Evolutionary conservation across 2,329 filamentous ascomycete genomes (phyloP).

Genomic region (Neonectria faginata): DNA sequence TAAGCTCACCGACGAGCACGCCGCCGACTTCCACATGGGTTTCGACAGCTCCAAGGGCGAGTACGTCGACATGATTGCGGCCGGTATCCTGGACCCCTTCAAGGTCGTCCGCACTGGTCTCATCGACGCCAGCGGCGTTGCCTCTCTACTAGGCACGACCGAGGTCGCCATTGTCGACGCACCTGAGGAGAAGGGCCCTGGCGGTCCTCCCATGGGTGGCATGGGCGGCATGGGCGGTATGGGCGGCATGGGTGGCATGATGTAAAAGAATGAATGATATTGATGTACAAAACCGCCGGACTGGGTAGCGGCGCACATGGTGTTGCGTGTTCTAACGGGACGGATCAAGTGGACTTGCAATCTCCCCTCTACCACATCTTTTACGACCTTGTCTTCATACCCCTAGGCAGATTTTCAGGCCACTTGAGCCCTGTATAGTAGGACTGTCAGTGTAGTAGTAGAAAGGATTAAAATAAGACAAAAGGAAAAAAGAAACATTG

Average conservation of each 20-base stretch:
- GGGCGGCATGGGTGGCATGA: slow-evolving; percentile 68
- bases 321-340: slow-evolving; percentile 59
- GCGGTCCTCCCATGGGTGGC: slow-evolving; percentile 70
- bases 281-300: slow-evolving; percentile 47
- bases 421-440: slow-evolving; percentile 52
- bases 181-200: slow-evolving; percentile 86
- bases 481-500: slow-evolving; percentile 33
- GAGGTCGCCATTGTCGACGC: slow-evolving; percentile 98
- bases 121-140: slow-evolving; percentile 93
- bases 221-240: slow-evolving; percentile 74
- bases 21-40: slow-evolving; percentile 94
- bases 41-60: slow-evolving; percentile 97
- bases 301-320: slow-evolving; percentile 59
- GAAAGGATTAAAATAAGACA: slow-evolving; percentile 41
- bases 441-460: slow-evolving; percentile 48
- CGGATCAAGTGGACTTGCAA: slow-evolving; percentile 48
- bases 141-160: slow-evolving; percentile 95
- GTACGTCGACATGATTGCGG: slow-evolving; percentile 97
- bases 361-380: slow-evolving; percentile 51
- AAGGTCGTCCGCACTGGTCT: slow-evolving; percentile 99
- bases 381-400: slow-evolving; percentile 46
- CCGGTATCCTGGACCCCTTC: slow-evolving; percentile 98
- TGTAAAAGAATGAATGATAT: slow-evolving; percentile 58
- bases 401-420: slow-evolving; percentile 46
- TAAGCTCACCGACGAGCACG: slow-evolving; percentile 96